Conservation (phyloP, 148 eudicot species). For the Talinum fruticosum region DNA sequence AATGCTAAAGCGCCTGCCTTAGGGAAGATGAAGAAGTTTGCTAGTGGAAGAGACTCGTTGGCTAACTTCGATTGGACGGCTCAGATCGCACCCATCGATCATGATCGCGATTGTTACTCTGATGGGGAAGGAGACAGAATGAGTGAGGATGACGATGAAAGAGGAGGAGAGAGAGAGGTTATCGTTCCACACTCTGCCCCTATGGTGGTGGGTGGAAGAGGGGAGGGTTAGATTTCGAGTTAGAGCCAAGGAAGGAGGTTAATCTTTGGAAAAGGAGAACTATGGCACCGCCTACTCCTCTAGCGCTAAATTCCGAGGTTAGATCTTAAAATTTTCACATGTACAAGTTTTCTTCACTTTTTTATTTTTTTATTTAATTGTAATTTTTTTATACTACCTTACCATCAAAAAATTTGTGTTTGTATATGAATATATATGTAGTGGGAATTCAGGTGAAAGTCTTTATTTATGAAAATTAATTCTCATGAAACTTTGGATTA, state of each 20-base stretch:
- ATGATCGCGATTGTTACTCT: constrained; percentile 36
- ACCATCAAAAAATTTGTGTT: background rate
- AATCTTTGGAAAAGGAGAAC: constrained; percentile 92
- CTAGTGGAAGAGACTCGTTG: constrained; percentile 63
- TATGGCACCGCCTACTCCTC: constrained; percentile 65
- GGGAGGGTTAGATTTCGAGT: background rate
- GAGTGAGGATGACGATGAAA: constrained; percentile 18
- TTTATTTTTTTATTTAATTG: background rate
- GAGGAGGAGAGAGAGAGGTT: constrained; percentile 38
- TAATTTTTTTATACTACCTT: background rate
- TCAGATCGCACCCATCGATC: constrained; percentile 41
- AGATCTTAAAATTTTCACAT: constrained; percentile 1
- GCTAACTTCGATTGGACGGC: constrained; percentile 66
- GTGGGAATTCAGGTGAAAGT: too few relatives aligned
- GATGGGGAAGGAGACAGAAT: constrained; percentile 40
- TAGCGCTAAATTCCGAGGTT: constrained; percentile 36
- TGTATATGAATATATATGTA: constrained; percentile 1
- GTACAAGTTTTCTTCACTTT: background rate
- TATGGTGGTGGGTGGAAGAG: constrained; percentile 34
- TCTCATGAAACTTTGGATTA: too few relatives aligned
- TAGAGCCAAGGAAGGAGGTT: constrained; percentile 64
- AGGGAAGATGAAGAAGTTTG: constrained; percentile 61
- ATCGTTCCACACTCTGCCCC: constrained; percentile 66
- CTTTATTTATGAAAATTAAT: too few relatives aligned
- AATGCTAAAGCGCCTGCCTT: constrained; percentile 35